Conservation (phyloP, 176 grass and related monocot genomes). For the Urochloa ruziziensis region DNA sequence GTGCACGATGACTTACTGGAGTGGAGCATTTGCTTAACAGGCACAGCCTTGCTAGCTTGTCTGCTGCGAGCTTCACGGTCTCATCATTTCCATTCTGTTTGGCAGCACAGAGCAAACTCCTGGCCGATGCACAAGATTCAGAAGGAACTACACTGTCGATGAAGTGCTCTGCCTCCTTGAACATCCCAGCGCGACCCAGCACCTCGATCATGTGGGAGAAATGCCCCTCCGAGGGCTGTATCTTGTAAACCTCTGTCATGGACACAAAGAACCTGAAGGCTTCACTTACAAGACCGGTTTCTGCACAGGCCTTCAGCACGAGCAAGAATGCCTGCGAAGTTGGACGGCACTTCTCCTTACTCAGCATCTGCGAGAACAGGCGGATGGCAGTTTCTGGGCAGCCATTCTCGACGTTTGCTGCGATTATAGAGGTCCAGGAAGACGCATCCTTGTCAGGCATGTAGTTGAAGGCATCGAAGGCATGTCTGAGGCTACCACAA, state of each 20-base stretch:
- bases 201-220: constrained; percentile 53
- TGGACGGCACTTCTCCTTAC: constrained; percentile 37
- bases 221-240: constrained; percentile 48
- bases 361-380: constrained; percentile 59
- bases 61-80: constrained; percentile 36
- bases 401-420: constrained; percentile 49
- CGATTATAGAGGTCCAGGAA: constrained; percentile 64
- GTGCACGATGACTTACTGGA: not conserved
- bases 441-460: constrained; percentile 49
- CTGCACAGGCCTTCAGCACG: constrained; percentile 58
- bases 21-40: constrained; percentile 5
- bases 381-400: constrained; percentile 41
- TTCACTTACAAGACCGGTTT: constrained; percentile 50
- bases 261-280: constrained; percentile 60
- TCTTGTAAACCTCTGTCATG: constrained; percentile 54
- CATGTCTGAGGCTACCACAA: constrained; percentile 49
- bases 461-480: constrained; percentile 48
- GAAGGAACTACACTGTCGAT: constrained; percentile 53
- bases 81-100: constrained; percentile 33
- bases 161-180: constrained; percentile 74
- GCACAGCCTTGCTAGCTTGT: constrained; percentile 38
- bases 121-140: constrained; percentile 37
- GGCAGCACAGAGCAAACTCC: constrained; percentile 41
- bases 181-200: constrained; percentile 59
- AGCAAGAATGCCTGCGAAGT: constrained; percentile 41